These are phyloP conservation scores for Rhodamnia argentea DNA, from an alignment of 345 rosid species.

Conservation along the genomic window DNA sequence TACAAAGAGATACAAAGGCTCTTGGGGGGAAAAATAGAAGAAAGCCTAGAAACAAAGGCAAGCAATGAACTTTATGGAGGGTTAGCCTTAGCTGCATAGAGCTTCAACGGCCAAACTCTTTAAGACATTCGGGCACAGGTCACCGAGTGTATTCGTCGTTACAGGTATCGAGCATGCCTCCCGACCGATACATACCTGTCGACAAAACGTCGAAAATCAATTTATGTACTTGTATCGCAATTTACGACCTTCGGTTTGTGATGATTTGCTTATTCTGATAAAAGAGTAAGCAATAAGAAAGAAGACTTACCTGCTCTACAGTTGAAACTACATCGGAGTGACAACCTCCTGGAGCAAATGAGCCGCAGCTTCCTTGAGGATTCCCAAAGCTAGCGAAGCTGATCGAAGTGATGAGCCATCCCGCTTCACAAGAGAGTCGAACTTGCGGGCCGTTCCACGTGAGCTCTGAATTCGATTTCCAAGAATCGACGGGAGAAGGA, in stretches of 20 bases:
- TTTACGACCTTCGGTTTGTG: neutral
- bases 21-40: neutral
- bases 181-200: slow-evolving; percentile 46
- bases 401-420: slow-evolving; percentile 43
- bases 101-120: slow-evolving; percentile 45
- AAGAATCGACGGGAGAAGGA: slow-evolving; percentile 39
- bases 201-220: neutral
- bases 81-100: slow-evolving; percentile 12
- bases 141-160: slow-evolving; percentile 23
- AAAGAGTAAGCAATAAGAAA: neutral
- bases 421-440: slow-evolving; percentile 36
- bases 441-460: slow-evolving; percentile 25
- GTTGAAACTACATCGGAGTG: slow-evolving; percentile 19
- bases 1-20: neutral
- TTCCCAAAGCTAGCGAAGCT: slow-evolving; percentile 52
- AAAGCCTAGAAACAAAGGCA: neutral
- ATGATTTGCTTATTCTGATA: neutral
- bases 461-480: slow-evolving; percentile 26
- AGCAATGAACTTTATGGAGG: neutral
- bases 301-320: slow-evolving; percentile 24
- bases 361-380: slow-evolving; percentile 49
- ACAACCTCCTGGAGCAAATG: slow-evolving; percentile 28
- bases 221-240: neutral
- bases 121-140: slow-evolving; percentile 32
- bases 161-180: slow-evolving; percentile 35